Base-by-base conservation (phyloP, 2,329 filamentous ascomycete species). In the Penicillium sp. region DNA sequence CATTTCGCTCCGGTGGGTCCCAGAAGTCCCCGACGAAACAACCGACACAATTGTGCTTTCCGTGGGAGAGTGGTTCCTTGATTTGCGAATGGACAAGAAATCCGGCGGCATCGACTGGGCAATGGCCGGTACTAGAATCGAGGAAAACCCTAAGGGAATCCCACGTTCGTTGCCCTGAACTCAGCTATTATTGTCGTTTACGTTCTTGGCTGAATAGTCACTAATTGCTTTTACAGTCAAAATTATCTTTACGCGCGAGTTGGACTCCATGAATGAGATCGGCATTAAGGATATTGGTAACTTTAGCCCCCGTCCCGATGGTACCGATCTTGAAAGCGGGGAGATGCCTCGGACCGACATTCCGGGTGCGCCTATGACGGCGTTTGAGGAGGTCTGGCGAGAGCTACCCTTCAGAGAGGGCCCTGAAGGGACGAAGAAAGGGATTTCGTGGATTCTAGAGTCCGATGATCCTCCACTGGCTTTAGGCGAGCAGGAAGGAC, bases 1-100 rank as follows among this genome's bases (percentile, higher is more conserved):
- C n/a, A 46, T 63, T 27, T 62, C 60, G 0, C 60, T 63, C 15
- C 60, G 61, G 50, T 63, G 60, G 60, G 50, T 63, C 7, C 61
- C 61, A 10, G 60, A 62, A 19, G 15, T 46, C 15, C 60, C 61
- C 11, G 45, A 45, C 6, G 61, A 63, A 38, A 63, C 57, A 0
- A 63, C 60, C 4, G 55, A 63, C 16, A 63, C 61, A 0, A 44
- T 60, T 31, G 61, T 63, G 3, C 50, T 63, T 21, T 50, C 57
- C 4, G 61, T 63, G 43, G 60, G 61, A 16, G 57, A 60, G 7
- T 63, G 43, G 25, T 62, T 60, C 31, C 23, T 63, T 3, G 61
- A 63, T 19, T 34, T 63, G 39, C 60, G 61, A 9, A 60, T 63
- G 57, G 61, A 63, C 11, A 63, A 63, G 45, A 41, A 53, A 27